Evolutionary conservation across 83 land plant species (phyloP).

Genomic region (Picea abies): DNA sequence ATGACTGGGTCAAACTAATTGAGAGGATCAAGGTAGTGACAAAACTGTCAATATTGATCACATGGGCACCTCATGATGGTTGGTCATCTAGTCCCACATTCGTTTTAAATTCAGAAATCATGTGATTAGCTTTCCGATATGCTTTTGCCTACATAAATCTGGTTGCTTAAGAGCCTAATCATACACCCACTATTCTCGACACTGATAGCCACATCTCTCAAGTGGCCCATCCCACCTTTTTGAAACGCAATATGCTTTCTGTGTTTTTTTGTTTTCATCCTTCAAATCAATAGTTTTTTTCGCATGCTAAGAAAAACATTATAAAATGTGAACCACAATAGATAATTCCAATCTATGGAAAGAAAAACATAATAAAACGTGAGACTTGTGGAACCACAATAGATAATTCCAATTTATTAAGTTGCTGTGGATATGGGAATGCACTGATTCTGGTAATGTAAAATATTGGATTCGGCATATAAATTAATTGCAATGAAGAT

Average conservation of each 20-base stretch:
- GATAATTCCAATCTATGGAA: no score
- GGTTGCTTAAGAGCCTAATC: no score
- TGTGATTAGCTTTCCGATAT: neutral
- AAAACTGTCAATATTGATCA: neutral
- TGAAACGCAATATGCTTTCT: neutral
- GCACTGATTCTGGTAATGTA: neutral
- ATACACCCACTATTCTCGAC: no score
- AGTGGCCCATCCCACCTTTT: neutral
- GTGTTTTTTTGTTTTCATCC: neutral
- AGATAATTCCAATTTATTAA: no score
- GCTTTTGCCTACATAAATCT: no score
- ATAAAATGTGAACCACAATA: no score
- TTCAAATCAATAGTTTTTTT: no score
- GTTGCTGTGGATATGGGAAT: neutral
- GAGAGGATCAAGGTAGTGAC: neutral
- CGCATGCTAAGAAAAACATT: no score
- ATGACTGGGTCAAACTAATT: neutral
- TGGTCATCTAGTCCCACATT: neutral
- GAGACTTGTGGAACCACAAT: no score
- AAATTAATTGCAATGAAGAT: no score
- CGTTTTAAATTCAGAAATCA: neutral
- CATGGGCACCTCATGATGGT: slow-evolving; percentile 1
- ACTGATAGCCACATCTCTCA: neutral
- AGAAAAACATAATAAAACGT: no score
- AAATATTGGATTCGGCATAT: neutral